A percentile compares a stretch with the other conserved stretches of the same genome.
Evolutionary conservation across 2,329 filamentous ascomycete genomes (phyloP).

Genomic region (Colletotrichum tofieldiae): DNA sequence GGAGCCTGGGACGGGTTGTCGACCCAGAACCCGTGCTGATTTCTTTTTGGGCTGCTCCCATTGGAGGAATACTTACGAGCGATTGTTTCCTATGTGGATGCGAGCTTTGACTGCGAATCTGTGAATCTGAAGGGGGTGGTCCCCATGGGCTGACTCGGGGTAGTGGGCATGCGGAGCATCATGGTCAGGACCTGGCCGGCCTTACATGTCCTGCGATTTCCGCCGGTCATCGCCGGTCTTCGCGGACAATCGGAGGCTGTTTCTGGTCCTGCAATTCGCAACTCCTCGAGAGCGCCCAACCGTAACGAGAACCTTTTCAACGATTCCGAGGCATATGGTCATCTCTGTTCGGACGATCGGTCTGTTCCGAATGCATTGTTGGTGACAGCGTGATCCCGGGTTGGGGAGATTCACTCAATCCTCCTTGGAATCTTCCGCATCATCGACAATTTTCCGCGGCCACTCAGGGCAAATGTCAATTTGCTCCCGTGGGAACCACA

Average conservation of each 20-base stretch:
- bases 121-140: neutral
- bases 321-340: too few relatives aligned
- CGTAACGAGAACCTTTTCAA: neutral
- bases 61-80: constrained; percentile 26
- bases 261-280: neutral
- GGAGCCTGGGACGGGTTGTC: constrained; percentile 13
- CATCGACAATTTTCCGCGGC: constrained; percentile 79
- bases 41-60: constrained; percentile 18
- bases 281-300: neutral
- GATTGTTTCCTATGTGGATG: neutral
- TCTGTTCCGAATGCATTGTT: neutral
- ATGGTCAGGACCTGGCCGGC: constrained; percentile 1
- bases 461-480: constrained; percentile 94
- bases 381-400: neutral
- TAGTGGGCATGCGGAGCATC: constrained; percentile 21
- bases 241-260: neutral
- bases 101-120: neutral
- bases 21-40: constrained; percentile 18
- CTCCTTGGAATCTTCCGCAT: constrained; percentile 44
- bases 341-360: too few relatives aligned
- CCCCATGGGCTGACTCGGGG: constrained; percentile 33
- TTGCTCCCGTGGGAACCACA: constrained; percentile 85
- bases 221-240: constrained; percentile 20
- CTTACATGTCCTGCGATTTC: constrained; percentile 23
- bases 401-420: constrained; percentile 10